A percentile compares a stretch with the other conserved stretches of the same genome.
Conservation (phyloP, 371 early-diverging fungal species). For the Entomophthora muscae region DNA sequence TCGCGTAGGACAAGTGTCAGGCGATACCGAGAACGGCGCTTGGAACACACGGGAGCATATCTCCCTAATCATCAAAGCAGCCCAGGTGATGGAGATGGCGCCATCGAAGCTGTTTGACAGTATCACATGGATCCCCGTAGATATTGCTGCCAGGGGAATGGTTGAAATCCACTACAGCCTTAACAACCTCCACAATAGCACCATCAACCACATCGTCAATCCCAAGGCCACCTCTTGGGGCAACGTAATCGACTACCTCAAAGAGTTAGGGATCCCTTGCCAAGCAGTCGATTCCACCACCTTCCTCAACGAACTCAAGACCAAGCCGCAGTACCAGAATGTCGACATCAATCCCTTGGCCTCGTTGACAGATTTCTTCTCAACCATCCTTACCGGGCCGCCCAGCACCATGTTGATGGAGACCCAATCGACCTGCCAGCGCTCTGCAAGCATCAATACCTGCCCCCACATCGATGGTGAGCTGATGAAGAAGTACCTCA, state of each 20-base stretch:
- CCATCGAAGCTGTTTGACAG: background rate
- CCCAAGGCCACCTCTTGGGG: background rate
- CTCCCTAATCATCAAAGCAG: conserved; percentile 12
- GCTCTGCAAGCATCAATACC: background rate
- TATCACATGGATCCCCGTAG: conserved; percentile 7
- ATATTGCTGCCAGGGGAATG: conserved; percentile 6
- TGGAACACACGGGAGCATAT: conserved; percentile 25
- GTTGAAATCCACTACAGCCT: background rate
- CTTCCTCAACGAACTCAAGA: background rate
- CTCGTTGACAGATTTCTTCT: conserved; percentile 5
- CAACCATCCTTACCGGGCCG: background rate
- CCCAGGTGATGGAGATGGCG: background rate
- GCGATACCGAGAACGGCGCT: conserved; percentile 18
- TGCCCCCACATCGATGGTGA: background rate
- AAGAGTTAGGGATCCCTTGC: background rate
- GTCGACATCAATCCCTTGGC: background rate
- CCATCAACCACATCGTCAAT: conserved; percentile 5
- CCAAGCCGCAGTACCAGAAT: background rate
- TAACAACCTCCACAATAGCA: background rate
- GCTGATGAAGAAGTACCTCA: background rate
- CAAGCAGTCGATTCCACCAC: background rate
- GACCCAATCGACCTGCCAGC: background rate
- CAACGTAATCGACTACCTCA: background rate
- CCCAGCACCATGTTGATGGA: background rate
- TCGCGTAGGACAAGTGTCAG: conserved; percentile 23